Conservation (phyloP, 2,329 filamentous ascomycete species). For the Neopestalotiopsis sp. region DNA sequence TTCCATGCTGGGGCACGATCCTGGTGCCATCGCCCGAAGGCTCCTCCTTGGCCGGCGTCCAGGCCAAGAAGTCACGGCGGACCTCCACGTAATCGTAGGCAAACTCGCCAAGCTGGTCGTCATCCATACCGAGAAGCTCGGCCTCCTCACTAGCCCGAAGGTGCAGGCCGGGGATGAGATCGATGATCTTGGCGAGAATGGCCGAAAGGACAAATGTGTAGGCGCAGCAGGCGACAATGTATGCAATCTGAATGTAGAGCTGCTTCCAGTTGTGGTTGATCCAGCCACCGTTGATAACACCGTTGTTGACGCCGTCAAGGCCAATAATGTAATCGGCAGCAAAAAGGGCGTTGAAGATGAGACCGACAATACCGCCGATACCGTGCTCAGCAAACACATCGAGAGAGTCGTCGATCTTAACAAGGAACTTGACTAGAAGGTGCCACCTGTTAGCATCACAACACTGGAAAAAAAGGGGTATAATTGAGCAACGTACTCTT, state of each 20-base stretch:
- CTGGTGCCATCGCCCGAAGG: slow-evolving; percentile 63
- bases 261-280: slow-evolving; percentile 76
- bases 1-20: slow-evolving; percentile 73
- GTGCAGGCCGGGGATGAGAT: slow-evolving; percentile 77
- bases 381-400: slow-evolving; percentile 76
- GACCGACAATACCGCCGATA: slow-evolving; percentile 70
- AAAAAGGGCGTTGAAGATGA: slow-evolving; percentile 77
- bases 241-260: slow-evolving; percentile 81
- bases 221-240: slow-evolving; percentile 67
- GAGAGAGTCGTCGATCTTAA: slow-evolving; percentile 72
- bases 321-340: slow-evolving; percentile 73
- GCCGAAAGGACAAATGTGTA: slow-evolving; percentile 79
- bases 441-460: background rate
- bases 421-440: slow-evolving; percentile 58
- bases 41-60: slow-evolving; percentile 77
- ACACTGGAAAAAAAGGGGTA: background rate
- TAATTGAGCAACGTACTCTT: slow-evolving; percentile 48
- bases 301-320: slow-evolving; percentile 78
- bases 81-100: slow-evolving; percentile 92
- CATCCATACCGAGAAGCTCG: slow-evolving; percentile 86
- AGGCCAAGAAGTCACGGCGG: slow-evolving; percentile 84
- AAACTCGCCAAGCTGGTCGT: slow-evolving; percentile 89
- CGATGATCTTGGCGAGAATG: slow-evolving; percentile 74
- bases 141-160: slow-evolving; percentile 82
- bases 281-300: slow-evolving; percentile 68